Conservation (phyloP, 2,329 filamentous ascomycete species). For the Alternaria gansuensis region DNA sequence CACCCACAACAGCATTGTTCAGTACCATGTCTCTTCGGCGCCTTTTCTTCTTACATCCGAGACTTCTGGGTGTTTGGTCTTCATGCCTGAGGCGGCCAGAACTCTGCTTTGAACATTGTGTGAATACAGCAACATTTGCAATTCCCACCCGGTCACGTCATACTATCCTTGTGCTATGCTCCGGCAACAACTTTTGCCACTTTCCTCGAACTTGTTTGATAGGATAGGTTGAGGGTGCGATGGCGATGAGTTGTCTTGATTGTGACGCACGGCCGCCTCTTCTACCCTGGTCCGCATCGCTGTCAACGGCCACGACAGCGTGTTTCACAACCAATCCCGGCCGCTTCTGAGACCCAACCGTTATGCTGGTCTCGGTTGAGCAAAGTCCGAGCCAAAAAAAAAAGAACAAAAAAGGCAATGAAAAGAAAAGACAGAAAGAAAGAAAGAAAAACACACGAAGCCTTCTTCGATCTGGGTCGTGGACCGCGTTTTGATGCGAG, state of each 20-base stretch:
- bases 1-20: constrained; percentile 7
- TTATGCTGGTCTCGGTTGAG: constrained; percentile 15
- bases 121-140: constrained; percentile 3
- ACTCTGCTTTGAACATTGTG: background rate
- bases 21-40: constrained; percentile 6
- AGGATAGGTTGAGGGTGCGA: background rate
- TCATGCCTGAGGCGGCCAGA: constrained; percentile 25
- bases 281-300: constrained; percentile 26
- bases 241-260: constrained; percentile 13
- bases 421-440: background rate
- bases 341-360: constrained; percentile 24
- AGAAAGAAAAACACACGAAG: constrained; percentile 18
- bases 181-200: constrained; percentile 1
- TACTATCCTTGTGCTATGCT: background rate
- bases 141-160: constrained; percentile 6
- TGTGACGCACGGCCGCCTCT: constrained; percentile 32
- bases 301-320: constrained; percentile 25
- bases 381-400: constrained; percentile 19
- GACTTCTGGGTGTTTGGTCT: constrained; percentile 45
- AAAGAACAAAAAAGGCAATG: no score
- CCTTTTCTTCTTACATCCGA: constrained; percentile 31
- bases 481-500: background rate
- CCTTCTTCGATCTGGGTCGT: constrained; percentile 1
- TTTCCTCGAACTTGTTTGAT: background rate
- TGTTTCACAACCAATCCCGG: constrained; percentile 40